Conservation (phyloP, 805 yeast genomes). For the Lachancea kluyveri region DNA sequence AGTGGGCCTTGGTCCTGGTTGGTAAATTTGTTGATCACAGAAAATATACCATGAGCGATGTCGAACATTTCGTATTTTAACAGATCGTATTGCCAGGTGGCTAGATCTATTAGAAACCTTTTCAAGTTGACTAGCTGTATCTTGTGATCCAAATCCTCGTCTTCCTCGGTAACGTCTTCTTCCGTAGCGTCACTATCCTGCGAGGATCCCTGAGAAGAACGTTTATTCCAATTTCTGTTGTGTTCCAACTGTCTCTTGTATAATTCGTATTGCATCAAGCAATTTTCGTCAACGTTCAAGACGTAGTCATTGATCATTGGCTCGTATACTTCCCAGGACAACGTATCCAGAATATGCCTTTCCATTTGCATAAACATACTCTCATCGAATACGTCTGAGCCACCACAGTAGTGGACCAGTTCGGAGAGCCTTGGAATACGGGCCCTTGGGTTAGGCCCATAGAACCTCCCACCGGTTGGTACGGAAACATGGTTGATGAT, state of each 20-base stretch:
- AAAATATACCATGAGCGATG: slow-evolving; percentile 26
- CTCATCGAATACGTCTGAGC: slow-evolving; percentile 50
- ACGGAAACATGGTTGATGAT: slow-evolving; percentile 44
- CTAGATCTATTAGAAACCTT: slow-evolving; percentile 42
- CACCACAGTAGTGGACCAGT: slow-evolving; percentile 65
- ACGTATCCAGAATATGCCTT: slow-evolving; percentile 59
- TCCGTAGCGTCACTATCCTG: slow-evolving; percentile 25
- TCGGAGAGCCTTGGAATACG: slow-evolving; percentile 71
- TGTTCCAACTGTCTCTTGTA: slow-evolving; percentile 28
- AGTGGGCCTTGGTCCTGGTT: slow-evolving; percentile 28
- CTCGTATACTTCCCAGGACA: slow-evolving; percentile 67
- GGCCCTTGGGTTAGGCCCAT: slow-evolving; percentile 68
- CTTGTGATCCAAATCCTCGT: slow-evolving; percentile 27
- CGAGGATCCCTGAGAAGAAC: slow-evolving; percentile 20
- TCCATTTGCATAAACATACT: slow-evolving; percentile 71
- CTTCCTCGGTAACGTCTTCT: slow-evolving; percentile 20
- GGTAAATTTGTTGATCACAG: slow-evolving; percentile 26
- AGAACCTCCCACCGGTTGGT: slow-evolving; percentile 53
- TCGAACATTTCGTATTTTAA: slow-evolving; percentile 27
- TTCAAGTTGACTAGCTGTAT: slow-evolving; percentile 41
- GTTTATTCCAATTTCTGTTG: slow-evolving; percentile 17
- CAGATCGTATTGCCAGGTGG: slow-evolving; percentile 43
- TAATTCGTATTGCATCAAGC: slow-evolving; percentile 34
- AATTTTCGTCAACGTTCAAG: slow-evolving; percentile 38
- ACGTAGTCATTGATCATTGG: slow-evolving; percentile 51